Evolutionary conservation across 179 eudicot genomes (phyloP), one percentile per base, ranked within the genome.

Genomic region (Beta corolliflora): DNA sequence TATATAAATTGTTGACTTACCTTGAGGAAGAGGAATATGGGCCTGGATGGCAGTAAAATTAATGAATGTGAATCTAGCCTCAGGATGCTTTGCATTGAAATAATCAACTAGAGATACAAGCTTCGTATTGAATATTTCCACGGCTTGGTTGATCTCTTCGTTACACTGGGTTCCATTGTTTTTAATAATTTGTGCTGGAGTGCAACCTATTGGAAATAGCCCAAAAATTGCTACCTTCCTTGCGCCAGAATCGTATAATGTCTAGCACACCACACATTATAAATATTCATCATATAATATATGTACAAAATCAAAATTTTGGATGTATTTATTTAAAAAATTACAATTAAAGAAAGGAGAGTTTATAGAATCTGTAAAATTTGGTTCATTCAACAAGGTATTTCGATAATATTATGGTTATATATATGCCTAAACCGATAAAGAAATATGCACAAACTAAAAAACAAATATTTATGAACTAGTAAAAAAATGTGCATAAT

Each of bases 211-310:
- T 19, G 15, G 69, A 13, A 84, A 85, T 0, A 86, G 21, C 9
- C 90, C 90, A 55, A 84, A 84, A 50, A 90, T 13, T 7, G 86
- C 89, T 0, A 85, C 78, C 73, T 83, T 89, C 76, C 90, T 89
- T 63, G 90, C 90, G 79, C 90, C 89, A 44, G 23, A 4, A 3
- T 29, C 46, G 66, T 87, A 86, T 81, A 87, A 69, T 52, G 56
- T 54, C 89, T 88, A 31, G 36, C 36, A 31, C 36, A 31, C 36
- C 36, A 31, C 36, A 31, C 36, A 31, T 31, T 31, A 31, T 31
- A 31, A 31, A 31, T 31, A 31, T 31, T 31, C 36, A 31, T 31
- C 36, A 31, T 31, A 0, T 2, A 31, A 31, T 31, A 31, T 31
- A 31, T 31, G 36, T 31, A 31, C 36, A 31, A 31, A 31, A 31